Percentiles rank a stretch among this genome's conserved stretches.
Evolutionary conservation across 768 basidiomycete genomes (phyloP).

Genomic region (Tulasnella sp.): DNA sequence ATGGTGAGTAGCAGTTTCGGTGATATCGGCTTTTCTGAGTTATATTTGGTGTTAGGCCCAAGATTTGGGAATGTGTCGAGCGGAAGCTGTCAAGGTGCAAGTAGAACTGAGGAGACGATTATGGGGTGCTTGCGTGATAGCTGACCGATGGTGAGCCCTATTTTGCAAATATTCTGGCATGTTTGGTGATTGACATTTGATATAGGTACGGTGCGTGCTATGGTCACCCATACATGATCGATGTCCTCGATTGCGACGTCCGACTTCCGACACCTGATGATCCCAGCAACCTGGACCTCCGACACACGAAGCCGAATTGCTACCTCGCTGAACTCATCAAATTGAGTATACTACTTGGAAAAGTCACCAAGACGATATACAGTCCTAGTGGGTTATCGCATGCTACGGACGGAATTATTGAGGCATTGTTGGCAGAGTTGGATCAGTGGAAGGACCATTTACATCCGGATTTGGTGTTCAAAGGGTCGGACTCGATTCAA

Average conservation of each 20-base stretch:
- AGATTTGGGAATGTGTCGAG: constrained; percentile 88
- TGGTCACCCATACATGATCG: constrained; percentile 92
- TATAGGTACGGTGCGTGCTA: constrained; percentile 72
- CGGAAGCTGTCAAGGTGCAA: constrained; percentile 70
- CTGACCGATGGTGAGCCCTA: constrained; percentile 68
- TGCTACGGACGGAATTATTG: constrained; percentile 68
- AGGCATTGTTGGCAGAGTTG: constrained; percentile 29
- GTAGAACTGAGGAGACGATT: constrained; percentile 80
- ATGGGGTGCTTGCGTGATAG: constrained; percentile 91
- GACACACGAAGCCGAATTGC: constrained; percentile 21
- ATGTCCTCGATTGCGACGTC: constrained; percentile 91
- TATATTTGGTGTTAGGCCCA: constrained; percentile 53
- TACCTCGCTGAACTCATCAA: constrained; percentile 89
- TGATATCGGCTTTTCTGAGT: not conserved
- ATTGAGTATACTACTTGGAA: constrained; percentile 79
- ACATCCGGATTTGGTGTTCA: constrained; percentile 1
- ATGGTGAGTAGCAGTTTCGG: constrained; percentile 18
- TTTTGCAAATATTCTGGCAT: not conserved
- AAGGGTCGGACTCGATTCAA: not conserved
- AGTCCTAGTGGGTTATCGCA: constrained; percentile 80
- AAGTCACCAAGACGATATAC: constrained; percentile 87
- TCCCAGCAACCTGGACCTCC: constrained; percentile 39
- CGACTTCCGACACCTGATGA: constrained; percentile 84
- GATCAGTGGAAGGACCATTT: constrained; percentile 12
- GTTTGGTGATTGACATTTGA: constrained; percentile 13